phyloP scores from a whole-genome alignment of 2,329 filamentous ascomycete genomes.

The Zymoseptoria pseudotritici region DNA sequence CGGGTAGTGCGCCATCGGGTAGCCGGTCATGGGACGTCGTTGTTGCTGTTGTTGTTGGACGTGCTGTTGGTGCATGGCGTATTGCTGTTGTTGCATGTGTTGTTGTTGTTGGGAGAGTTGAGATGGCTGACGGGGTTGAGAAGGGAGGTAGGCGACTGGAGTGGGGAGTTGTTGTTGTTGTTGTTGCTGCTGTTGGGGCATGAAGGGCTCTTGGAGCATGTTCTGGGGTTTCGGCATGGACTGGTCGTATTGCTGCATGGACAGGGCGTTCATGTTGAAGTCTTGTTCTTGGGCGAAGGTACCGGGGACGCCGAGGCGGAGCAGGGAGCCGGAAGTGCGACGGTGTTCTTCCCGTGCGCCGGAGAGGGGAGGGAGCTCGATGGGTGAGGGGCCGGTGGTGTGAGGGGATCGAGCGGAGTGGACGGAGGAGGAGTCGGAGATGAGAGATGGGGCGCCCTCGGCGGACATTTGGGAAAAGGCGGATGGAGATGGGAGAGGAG shows the following conservation, averaged over 20 bases:
- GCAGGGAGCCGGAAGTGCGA: constrained; percentile 26
- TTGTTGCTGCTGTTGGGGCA: constrained; percentile 8
- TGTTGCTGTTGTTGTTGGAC: too few relatives aligned
- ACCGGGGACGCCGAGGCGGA: constrained; percentile 31
- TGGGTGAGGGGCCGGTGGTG: constrained; percentile 38
- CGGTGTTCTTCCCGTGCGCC: constrained; percentile 25
- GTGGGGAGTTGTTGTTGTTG: constrained; percentile 21
- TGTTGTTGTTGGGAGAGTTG: constrained; percentile 10
- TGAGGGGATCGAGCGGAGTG: constrained; percentile 37
- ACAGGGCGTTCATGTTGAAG: constrained; percentile 25
- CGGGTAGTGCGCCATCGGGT: constrained; percentile 12
- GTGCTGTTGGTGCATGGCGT: constrained; percentile 19
- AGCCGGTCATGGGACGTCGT: constrained; percentile 11
- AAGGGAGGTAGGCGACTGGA: constrained; percentile 19
- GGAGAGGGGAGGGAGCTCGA: constrained; percentile 37
- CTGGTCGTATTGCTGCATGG: constrained; percentile 21
- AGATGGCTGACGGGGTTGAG: constrained; percentile 20
- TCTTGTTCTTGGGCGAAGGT: constrained; percentile 27
- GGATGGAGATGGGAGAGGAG: constrained; percentile 56
- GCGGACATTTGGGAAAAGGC: constrained; percentile 57
- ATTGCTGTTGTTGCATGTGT: constrained; percentile 19
- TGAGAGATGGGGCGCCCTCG: constrained; percentile 59
- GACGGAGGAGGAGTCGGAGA: constrained; percentile 55
- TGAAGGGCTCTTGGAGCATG: constrained; percentile 31
- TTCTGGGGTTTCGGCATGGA: constrained; percentile 24